Base-by-base conservation (phyloP, 2,329 filamentous ascomycete genomes). In the Cercospora canescens region DNA sequence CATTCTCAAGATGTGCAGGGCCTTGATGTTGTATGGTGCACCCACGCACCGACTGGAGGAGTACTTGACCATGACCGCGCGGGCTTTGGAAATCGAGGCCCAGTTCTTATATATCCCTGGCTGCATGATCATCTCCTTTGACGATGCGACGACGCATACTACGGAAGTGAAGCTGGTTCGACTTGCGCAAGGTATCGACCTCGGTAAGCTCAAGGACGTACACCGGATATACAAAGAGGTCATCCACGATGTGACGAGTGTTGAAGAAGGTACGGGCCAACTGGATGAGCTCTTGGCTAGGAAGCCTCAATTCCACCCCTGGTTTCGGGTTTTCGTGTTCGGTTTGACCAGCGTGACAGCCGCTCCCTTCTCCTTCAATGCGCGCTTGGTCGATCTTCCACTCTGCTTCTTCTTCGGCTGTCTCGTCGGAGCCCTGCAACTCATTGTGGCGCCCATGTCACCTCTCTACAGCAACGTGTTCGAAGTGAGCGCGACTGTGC, bases 61-160 rank as follows among this genome's bases (percentile, higher is more conserved):
- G 76, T 96, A 96, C 76, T 89, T 97, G 86, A 89, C 86, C 68
- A 95, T 94, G 91, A 93, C 91, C 6, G 89, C 93, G 1, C 87
- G 91, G 21, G 91, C 95, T 1, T 85, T 97, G 41, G 91, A 93
- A 77, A 93, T 97, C 18, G 91, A 96, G 70, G 90, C 90, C 7
- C 92, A 96, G 73, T 97, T 95, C 72, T 81, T 97, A n/a, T 97
- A 97, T 76, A 87, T 97, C 32, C 93, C 94, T 0, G 92, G 91
- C 0, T 96, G 92, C 75, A 97, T 97, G 94, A 91, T 97, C 63
- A 90, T 96, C 75, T 94, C 92, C 4, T 97, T 97, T 74, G 93
- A 88, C 74, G 91, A 94, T 77, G 79, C 81, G 3, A 80, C 84
- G 0, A 91, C 90, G 0, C 90, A 93, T 73, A 93, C 91, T 0